Conservation (phyloP, 1,284 basidiomycete species). For the Agaricales sp. region DNA sequence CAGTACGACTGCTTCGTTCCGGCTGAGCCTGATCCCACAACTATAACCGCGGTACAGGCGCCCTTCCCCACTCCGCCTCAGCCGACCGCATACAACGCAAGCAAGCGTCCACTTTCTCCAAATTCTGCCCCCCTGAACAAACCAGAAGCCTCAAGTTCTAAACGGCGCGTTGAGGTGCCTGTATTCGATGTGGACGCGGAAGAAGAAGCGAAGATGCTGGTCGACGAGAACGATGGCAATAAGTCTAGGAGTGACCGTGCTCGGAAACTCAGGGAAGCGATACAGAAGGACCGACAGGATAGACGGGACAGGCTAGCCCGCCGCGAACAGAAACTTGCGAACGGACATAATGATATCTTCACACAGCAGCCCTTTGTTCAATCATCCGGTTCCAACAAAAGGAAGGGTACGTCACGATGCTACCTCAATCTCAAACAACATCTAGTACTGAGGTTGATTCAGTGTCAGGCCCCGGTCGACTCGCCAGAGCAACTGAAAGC, state of each 20-base stretch:
- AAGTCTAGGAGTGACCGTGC: slow-evolving; percentile 11
- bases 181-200: slow-evolving; percentile 32
- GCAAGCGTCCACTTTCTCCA: slow-evolving; percentile 14
- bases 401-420: slow-evolving; percentile 35
- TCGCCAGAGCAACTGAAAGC: slow-evolving; percentile 19
- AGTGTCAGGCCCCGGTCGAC: slow-evolving; percentile 19
- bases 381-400: slow-evolving; percentile 23
- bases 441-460: slow-evolving; percentile 15
- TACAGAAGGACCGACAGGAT: slow-evolving; percentile 21
- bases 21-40: slow-evolving; percentile 28
- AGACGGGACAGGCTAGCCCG: slow-evolving; percentile 24
- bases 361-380: slow-evolving; percentile 9
- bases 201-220: slow-evolving; percentile 46
- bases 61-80: slow-evolving; percentile 10
- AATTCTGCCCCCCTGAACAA: slow-evolving; percentile 20
- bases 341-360: slow-evolving; percentile 14
- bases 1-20: slow-evolving; percentile 53
- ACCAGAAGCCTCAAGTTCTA: slow-evolving; percentile 15
- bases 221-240: slow-evolving; percentile 27
- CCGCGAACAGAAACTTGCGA: slow-evolving; percentile 17
- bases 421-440: slow-evolving; percentile 1
- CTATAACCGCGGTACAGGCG: slow-evolving; percentile 23
- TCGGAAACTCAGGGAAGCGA: slow-evolving; percentile 18
- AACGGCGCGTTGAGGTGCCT: slow-evolving; percentile 6
- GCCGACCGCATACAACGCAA: slow-evolving; percentile 8